Evolutionary conservation across 352 stramenopile species (phyloP).

Genomic region (Pythium angustatum): DNA sequence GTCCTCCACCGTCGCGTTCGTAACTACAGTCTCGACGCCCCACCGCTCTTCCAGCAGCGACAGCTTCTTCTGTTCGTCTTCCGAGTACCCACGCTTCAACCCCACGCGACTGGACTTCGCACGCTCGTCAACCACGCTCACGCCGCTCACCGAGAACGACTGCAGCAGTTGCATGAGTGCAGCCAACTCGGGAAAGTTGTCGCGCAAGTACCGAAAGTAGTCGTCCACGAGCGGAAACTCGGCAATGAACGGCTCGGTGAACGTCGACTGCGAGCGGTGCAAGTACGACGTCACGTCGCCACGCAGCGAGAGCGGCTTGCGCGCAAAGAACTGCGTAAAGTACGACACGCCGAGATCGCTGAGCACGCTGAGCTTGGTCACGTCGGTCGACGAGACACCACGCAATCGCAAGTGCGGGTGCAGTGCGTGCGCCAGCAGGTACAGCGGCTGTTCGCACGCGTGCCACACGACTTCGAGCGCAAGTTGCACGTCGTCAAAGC

Average conservation of each 20-base stretch:
- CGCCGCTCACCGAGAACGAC: slow-evolving; percentile 40
- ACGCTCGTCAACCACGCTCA: neutral
- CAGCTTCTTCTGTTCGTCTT: slow-evolving; percentile 35
- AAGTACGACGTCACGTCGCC: slow-evolving; percentile 71
- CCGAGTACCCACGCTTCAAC: slow-evolving; percentile 21
- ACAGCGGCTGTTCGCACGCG: slow-evolving; percentile 65
- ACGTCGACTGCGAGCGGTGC: slow-evolving; percentile 55
- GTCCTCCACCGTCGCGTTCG: neutral
- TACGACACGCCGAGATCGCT: slow-evolving; percentile 64
- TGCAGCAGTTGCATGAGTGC: slow-evolving; percentile 63
- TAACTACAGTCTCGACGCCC: slow-evolving; percentile 13
- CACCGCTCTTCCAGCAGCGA: slow-evolving; percentile 32
- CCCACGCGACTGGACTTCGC: neutral
- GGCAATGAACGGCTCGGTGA: slow-evolving; percentile 44
- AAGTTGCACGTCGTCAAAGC: slow-evolving; percentile 45
- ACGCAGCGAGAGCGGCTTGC: slow-evolving; percentile 47
- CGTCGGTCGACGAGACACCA: slow-evolving; percentile 37
- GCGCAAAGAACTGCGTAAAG: slow-evolving; percentile 47
- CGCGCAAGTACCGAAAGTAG: slow-evolving; percentile 67
- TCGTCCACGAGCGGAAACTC: slow-evolving; percentile 65
- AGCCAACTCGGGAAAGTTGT: slow-evolving; percentile 62
- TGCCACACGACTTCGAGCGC: slow-evolving; percentile 61
- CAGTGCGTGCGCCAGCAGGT: slow-evolving; percentile 58
- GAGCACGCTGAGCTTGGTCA: slow-evolving; percentile 62
- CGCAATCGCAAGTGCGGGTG: slow-evolving; percentile 53